These are phyloP conservation scores for Cladobotryum mycophilum DNA, from an alignment of 2,329 filamentous ascomycete species.

Conservation along the genomic window DNA sequence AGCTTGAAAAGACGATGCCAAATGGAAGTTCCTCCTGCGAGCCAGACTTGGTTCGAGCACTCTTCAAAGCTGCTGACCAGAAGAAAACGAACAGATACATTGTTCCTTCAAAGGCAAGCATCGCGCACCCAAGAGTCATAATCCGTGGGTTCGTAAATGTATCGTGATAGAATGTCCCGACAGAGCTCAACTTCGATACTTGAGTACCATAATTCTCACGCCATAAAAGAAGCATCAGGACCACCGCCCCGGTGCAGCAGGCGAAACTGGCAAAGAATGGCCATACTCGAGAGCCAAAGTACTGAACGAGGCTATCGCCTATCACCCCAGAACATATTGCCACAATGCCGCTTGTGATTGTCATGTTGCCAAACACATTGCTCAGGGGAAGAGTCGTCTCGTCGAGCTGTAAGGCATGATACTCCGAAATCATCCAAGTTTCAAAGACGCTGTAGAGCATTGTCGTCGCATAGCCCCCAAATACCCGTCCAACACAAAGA, in stretches of 20 bases:
- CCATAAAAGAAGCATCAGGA: conserved; percentile 37
- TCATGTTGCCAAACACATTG: conserved; percentile 46
- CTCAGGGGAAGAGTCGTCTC: conserved; percentile 36
- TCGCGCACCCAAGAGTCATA: conserved; percentile 43
- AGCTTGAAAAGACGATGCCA: conserved; percentile 48
- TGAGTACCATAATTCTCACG: conserved; percentile 22
- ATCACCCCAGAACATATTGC: conserved; percentile 48
- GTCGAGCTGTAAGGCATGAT: conserved; percentile 40
- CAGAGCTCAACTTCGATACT: neutral
- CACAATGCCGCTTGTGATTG: conserved; percentile 47
- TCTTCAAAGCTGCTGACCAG: conserved; percentile 51
- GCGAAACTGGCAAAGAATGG: conserved; percentile 45
- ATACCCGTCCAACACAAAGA: conserved; percentile 48
- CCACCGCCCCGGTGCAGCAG: conserved; percentile 32
- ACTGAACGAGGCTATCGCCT: conserved; percentile 44
- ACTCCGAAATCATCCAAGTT: conserved; percentile 55
- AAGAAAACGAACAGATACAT: conserved; percentile 60
- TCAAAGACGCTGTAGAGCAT: conserved; percentile 54
- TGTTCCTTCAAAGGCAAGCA: conserved; percentile 54
- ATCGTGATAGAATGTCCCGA: neutral
- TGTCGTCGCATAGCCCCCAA: conserved; percentile 51
- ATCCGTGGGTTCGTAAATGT: conserved; percentile 26
- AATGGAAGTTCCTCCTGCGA: conserved; percentile 30
- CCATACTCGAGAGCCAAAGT: conserved; percentile 41
- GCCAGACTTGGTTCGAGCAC: conserved; percentile 26